Base-by-base conservation (phyloP, 768 basidiomycete genomes). In the Multifurca ochricompacta region DNA sequence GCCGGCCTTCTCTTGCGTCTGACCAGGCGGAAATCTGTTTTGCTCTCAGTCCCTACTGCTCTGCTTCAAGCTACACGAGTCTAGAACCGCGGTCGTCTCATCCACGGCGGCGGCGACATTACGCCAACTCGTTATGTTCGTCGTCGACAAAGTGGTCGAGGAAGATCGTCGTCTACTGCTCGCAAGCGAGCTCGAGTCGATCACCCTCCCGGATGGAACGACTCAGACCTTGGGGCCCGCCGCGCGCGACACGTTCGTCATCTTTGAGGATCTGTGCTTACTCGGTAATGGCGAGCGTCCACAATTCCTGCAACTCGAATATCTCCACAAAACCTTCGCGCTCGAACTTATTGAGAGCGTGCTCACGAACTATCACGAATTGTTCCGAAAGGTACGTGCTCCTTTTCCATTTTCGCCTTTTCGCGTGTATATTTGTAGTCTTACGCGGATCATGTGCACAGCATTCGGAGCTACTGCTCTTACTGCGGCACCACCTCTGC, bases 261-360 rank as follows among this genome's bases (percentile, higher is more conserved):
- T 97, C 7, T 91, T 99, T 48, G 86, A 95, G 65, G 96, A 98
- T 63, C 70, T 99, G 1, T 97, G 95, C 66, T 71, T 97, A 0
- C 78, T 98, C 2, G 88, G 89, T 51, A 83, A 91, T 63, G 78
- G 81, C 3, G 84, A 92, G 30, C 30, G 66, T 14, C 50, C 56
- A 3, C 56, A 48, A 19, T 90, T 96, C 64, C 74, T 96, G 55
- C 83, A 85, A 59, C 79, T 97, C 42, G 83, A 88, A 19, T 80
- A 77, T 47, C 72, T 98, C 41, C 89, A 88, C 63, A 86, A 93
- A 69, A 97, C 96, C 0, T 98, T 98, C 61, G 91, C 93, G 0
- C 71, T 99, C n/a, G 95, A 99, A 69, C 72, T 98, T 49, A 91
- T 98, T 34, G 95, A 99, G 71, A 97, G 94, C 63, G 90, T 97